These are phyloP conservation scores for Potentilla sterilis DNA, from an alignment of 306 rosid genomes.

Conservation along the genomic window DNA sequence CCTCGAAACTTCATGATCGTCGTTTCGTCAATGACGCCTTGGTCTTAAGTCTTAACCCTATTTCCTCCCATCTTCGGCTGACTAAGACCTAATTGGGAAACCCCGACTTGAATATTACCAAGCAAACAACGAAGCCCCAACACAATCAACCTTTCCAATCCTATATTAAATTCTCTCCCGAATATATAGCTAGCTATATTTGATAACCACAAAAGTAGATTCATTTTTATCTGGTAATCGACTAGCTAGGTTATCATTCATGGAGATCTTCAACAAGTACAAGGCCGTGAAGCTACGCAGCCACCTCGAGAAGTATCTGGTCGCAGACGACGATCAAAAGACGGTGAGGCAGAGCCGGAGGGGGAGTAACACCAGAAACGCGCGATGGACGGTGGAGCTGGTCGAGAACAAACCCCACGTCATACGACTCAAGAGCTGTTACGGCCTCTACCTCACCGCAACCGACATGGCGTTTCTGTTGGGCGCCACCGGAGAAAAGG, in stretches of 20 bases:
- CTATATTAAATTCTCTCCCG: background rate
- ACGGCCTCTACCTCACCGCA: conserved; percentile 63
- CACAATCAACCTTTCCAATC: background rate
- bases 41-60: background rate
- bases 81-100: background rate
- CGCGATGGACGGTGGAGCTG: conserved; percentile 63
- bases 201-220: background rate
- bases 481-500: conserved; percentile 64
- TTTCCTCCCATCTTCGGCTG: conserved; percentile 23
- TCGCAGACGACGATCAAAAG: conserved; percentile 47
- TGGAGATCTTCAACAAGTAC: conserved; percentile 64
- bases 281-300: conserved; percentile 58
- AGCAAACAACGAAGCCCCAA: conserved; percentile 11
- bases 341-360: conserved; percentile 63
- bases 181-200: background rate
- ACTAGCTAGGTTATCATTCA: background rate
- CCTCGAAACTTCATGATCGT: conserved; percentile 34
- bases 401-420: conserved; percentile 37
- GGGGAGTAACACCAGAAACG: conserved; percentile 30
- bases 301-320: conserved; percentile 67
- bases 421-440: conserved; percentile 55
- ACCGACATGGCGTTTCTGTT: conserved; percentile 44
- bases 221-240: background rate
- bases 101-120: background rate
- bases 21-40: background rate